Percentiles rank a stretch among this genome's conserved stretches.
Conservation (phyloP, 2,329 filamentous ascomycete genomes). For the Trichoderma endophyticum region DNA sequence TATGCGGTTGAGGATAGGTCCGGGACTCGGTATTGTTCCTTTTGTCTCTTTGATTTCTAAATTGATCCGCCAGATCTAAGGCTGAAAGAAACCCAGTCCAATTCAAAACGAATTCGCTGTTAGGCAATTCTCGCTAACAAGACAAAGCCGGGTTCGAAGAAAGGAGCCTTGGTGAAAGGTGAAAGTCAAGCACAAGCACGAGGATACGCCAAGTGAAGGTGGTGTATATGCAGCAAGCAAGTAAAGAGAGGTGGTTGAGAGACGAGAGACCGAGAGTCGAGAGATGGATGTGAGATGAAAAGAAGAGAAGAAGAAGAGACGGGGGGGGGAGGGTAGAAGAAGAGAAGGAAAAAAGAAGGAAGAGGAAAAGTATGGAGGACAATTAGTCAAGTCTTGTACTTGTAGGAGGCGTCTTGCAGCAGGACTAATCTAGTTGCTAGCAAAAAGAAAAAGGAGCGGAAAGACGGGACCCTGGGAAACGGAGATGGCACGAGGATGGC, state of each 20-base stretch:
- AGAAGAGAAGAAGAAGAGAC: background rate
- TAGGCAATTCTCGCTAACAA: slow-evolving; percentile 6
- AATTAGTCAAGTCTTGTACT: slow-evolving; percentile 13
- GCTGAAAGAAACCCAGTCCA: background rate
- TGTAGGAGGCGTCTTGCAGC: slow-evolving; percentile 17
- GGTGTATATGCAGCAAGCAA: background rate
- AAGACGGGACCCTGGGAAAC: slow-evolving; percentile 19
- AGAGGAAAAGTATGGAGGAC: background rate
- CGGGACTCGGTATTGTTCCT: background rate
- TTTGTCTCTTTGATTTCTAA: background rate
- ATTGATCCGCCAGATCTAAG: background rate
- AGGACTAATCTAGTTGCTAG: slow-evolving; percentile 11
- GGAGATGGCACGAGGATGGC: slow-evolving; percentile 22
- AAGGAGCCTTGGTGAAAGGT: background rate
- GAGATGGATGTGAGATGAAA: slow-evolving; percentile 13
- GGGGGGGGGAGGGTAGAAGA: slow-evolving; percentile 11
- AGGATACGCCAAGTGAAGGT: slow-evolving; percentile 13
- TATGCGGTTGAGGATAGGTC: background rate
- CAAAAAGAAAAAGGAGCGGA: slow-evolving; percentile 19
- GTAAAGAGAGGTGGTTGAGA: background rate
- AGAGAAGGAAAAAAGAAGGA: slow-evolving; percentile 17
- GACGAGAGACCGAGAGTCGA: slow-evolving; percentile 12
- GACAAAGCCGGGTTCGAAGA: background rate
- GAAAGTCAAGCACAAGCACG: background rate
- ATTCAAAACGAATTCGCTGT: background rate